Evolutionary conservation across 139 green algal species (phyloP).

Genomic region (Picochlorum sp.): DNA sequence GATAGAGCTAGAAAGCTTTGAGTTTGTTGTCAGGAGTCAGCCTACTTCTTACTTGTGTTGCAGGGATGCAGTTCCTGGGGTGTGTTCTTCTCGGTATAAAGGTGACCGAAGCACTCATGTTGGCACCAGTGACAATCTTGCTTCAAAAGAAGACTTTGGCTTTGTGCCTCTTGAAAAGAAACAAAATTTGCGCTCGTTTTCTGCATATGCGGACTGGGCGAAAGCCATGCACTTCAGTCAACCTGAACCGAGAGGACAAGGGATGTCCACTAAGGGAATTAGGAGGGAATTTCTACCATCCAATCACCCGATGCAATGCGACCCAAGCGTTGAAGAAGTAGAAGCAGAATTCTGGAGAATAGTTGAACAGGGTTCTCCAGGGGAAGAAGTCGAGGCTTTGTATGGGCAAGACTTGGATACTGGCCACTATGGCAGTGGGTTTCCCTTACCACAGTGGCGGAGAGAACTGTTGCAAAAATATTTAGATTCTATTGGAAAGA

Average conservation of each 20-base stretch:
- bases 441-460: constrained; percentile 40
- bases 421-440: constrained; percentile 41
- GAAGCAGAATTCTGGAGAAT: constrained; percentile 74
- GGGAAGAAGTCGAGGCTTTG: constrained; percentile 41
- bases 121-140: background rate
- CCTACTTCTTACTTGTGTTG: constrained; percentile 38
- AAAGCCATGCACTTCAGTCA: constrained; percentile 51
- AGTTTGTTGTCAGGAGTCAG: constrained; percentile 44
- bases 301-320: background rate
- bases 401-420: constrained; percentile 69
- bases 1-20: constrained; percentile 34
- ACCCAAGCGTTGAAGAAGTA: constrained; percentile 44
- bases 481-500: constrained; percentile 1
- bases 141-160: constrained; percentile 11
- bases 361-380: constrained; percentile 46
- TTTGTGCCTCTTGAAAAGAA: constrained; percentile 26
- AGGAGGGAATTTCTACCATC: constrained; percentile 4
- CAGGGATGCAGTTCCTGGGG: constrained; percentile 2
- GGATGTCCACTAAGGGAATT: background rate
- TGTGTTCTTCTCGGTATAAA: background rate
- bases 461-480: constrained; percentile 31
- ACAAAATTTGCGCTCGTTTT: constrained; percentile 61
- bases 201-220: constrained; percentile 54
- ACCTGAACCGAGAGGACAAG: constrained; percentile 1
- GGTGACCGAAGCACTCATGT: background rate